These are phyloP conservation scores for Brassica incana DNA, from an alignment of 345 rosid genomes.

Conservation along the genomic window DNA sequence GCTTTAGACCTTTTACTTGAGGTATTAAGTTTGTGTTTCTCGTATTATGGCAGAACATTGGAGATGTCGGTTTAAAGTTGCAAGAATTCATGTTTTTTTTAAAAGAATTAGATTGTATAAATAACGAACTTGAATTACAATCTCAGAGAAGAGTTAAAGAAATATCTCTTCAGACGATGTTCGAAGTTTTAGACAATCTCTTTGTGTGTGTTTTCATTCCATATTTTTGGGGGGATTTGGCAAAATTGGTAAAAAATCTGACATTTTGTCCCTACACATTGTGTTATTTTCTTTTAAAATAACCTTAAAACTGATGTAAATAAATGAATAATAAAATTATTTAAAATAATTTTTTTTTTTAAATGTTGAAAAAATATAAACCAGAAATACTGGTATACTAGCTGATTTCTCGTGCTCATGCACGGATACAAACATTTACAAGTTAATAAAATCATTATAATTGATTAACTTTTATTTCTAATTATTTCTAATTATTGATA, in stretches of 20 bases:
- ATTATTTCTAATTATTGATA: no score
- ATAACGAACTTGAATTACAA: neutral
- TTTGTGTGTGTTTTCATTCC: neutral
- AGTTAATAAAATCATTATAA: no score
- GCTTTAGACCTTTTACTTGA: slow-evolving; percentile 4
- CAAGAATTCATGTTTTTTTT: neutral
- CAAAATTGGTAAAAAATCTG: neutral
- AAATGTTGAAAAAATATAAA: neutral
- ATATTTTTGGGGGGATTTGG: neutral
- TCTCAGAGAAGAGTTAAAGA: neutral
- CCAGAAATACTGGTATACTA: neutral
- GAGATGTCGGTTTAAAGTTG: slow-evolving; percentile 5
- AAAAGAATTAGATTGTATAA: neutral
- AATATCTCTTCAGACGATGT: neutral
- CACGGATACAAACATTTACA: no score
- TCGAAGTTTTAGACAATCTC: neutral
- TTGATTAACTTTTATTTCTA: no score
- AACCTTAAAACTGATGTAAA: neutral
- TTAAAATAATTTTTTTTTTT: neutral
- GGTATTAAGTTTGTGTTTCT: slow-evolving; percentile 7
- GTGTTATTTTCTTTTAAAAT: neutral
- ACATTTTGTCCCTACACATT: neutral
- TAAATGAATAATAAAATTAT: neutral
- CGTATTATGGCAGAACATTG: neutral
- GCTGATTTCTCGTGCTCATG: no score